Conservation (phyloP, 495 filamentous ascomycete species). For the Penicillium paxilli region DNA sequence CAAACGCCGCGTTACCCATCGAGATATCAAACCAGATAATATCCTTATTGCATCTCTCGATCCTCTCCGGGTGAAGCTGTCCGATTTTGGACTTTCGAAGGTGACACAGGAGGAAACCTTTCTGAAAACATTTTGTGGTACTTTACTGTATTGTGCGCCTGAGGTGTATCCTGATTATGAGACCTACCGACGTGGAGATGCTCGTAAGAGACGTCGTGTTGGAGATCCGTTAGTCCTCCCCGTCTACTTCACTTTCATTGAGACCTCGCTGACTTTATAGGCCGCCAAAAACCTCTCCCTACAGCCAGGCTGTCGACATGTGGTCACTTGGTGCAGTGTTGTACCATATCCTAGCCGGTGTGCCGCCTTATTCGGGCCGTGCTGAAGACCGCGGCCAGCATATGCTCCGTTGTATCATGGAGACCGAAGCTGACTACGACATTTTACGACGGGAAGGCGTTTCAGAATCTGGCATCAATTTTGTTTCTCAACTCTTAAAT, state of each 20-base stretch:
- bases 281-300: conserved; percentile 55
- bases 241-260: not conserved
- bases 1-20: conserved; percentile 82
- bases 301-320: conserved; percentile 87
- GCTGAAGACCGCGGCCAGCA: conserved; percentile 55
- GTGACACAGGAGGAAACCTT: conserved; percentile 88
- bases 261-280: conserved; percentile 29
- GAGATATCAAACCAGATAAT: conserved; percentile 97
- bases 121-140: conserved; percentile 94
- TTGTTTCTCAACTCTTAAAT: conserved; percentile 75
- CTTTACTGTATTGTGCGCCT: conserved; percentile 91
- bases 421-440: conserved; percentile 58
- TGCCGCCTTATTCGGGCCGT: conserved; percentile 74
- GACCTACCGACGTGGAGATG: conserved; percentile 41
- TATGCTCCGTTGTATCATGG: conserved; percentile 85
- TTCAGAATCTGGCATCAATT: conserved; percentile 65
- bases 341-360: conserved; percentile 72
- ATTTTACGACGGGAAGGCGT: conserved; percentile 56
- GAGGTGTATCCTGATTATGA: conserved; percentile 89
- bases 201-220: conserved; percentile 53
- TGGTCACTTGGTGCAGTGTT: conserved; percentile 94
- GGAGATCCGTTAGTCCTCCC: conserved; percentile 42
- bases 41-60: conserved; percentile 75
- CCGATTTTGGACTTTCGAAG: conserved; percentile 95
- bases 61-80: conserved; percentile 83